These are phyloP conservation scores for Albifimbria verrucaria DNA, from an alignment of 2,329 filamentous ascomycete genomes.

Conservation along the genomic window DNA sequence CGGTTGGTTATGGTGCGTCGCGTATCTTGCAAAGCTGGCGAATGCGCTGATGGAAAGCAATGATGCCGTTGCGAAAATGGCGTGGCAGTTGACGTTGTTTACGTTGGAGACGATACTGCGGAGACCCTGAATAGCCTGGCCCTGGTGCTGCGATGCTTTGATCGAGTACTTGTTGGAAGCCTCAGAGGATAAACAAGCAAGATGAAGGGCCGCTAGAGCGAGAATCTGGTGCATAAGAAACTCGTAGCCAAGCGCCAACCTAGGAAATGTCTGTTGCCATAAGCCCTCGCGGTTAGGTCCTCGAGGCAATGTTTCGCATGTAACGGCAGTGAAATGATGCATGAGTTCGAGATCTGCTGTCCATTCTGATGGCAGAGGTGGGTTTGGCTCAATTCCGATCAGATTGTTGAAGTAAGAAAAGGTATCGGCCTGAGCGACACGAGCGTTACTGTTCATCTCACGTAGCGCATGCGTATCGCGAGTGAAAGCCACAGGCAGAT, in stretches of 20 bases:
- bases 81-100: slow-evolving; percentile 25
- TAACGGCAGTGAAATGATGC: slow-evolving; percentile 29
- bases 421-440: too few relatives aligned
- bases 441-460: too few relatives aligned
- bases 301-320: slow-evolving; percentile 27
- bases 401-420: slow-evolving; percentile 20
- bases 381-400: slow-evolving; percentile 9
- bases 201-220: slow-evolving; percentile 25
- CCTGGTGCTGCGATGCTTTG: slow-evolving; percentile 29
- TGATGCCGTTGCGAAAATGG: slow-evolving; percentile 28
- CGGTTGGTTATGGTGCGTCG: background rate
- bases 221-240: slow-evolving; percentile 29
- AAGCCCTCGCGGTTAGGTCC: slow-evolving; percentile 20
- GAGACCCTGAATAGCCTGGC: slow-evolving; percentile 25
- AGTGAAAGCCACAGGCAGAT: too few relatives aligned
- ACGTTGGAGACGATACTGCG: slow-evolving; percentile 20
- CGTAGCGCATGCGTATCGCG: too few relatives aligned
- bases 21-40: slow-evolving; percentile 14
- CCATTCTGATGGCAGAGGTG: slow-evolving; percentile 18
- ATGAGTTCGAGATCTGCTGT: slow-evolving; percentile 32
- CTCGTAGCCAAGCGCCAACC: slow-evolving; percentile 20
- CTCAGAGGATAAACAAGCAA: slow-evolving; percentile 21
- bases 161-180: slow-evolving; percentile 19
- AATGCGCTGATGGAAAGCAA: slow-evolving; percentile 29
- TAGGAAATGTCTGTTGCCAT: slow-evolving; percentile 26